Conservation (phyloP, 2,329 filamentous ascomycete species). For the Aspergillus pseudoglaucus region DNA sequence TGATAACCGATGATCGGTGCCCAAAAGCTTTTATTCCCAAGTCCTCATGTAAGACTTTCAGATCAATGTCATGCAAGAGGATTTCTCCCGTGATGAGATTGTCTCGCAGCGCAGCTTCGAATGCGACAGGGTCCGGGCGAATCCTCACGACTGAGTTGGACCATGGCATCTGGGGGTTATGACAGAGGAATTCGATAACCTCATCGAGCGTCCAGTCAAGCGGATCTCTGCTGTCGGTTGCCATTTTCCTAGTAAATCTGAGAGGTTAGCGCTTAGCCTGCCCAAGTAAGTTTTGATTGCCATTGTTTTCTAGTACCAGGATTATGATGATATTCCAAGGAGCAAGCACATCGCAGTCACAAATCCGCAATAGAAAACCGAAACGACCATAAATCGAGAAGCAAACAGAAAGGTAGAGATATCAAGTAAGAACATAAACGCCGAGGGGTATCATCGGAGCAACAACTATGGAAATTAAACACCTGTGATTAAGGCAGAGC, state of each 20-base stretch:
- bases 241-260: constrained; percentile 14
- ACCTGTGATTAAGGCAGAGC: not conserved
- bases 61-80: constrained; percentile 53
- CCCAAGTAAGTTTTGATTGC: not conserved
- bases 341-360: not conserved
- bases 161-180: constrained; percentile 42
- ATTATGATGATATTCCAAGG: not conserved
- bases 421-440: not conserved
- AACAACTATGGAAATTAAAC: not conserved
- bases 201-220: constrained; percentile 65
- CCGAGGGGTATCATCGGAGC: not conserved
- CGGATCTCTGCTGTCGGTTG: constrained; percentile 52
- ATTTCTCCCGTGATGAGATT: constrained; percentile 61
- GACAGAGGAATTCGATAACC: constrained; percentile 61
- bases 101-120: constrained; percentile 53
- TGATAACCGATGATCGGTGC: constrained; percentile 52
- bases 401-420: not conserved
- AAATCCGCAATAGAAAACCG: not conserved
- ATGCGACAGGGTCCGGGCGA: constrained; percentile 46
- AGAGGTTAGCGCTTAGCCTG: not conserved
- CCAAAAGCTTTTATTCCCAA: constrained; percentile 54
- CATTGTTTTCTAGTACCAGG: not conserved
- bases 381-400: not conserved
- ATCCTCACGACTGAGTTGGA: constrained; percentile 20
- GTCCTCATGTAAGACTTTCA: constrained; percentile 45